phyloP scores from a whole-genome alignment of 768 basidiomycete genomes.

The Paxillus rubicundulus region DNA sequence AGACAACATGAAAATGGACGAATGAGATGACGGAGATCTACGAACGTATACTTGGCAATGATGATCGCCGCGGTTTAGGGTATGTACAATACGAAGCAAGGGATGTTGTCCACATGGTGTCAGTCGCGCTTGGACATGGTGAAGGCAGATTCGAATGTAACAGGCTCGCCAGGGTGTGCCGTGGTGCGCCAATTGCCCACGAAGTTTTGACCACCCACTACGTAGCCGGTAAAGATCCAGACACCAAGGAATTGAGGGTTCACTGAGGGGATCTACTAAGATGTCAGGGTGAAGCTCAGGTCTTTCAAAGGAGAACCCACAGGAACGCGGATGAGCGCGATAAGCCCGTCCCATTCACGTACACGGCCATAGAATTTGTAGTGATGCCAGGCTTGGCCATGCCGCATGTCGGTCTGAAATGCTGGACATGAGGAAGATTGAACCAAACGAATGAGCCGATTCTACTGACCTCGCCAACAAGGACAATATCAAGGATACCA shows the following conservation, averaged over 20 bases:
- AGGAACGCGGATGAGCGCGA: conserved; percentile 48
- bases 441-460: not conserved
- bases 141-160: conserved; percentile 63
- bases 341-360: conserved; percentile 57
- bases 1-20: conserved; percentile 1
- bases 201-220: conserved; percentile 61
- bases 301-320: conserved; percentile 14
- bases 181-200: conserved; percentile 70
- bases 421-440: not conserved
- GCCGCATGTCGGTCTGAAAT: conserved; percentile 46
- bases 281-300: conserved; percentile 3
- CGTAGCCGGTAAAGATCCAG: conserved; percentile 66
- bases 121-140: conserved; percentile 50
- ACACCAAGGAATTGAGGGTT: conserved; percentile 12
- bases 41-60: conserved; percentile 13
- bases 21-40: conserved; percentile 18
- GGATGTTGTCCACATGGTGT: conserved; percentile 5
- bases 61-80: conserved; percentile 2
- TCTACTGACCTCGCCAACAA: conserved; percentile 54
- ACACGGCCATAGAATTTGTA: conserved; percentile 53
- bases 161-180: conserved; percentile 30
- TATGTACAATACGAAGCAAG: conserved; percentile 13
- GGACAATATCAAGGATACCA: conserved; percentile 58
- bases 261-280: conserved; percentile 5
- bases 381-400: conserved; percentile 47